Base-by-base conservation (phyloP, 2,329 filamentous ascomycete species). In the Hymenoscyphus repandus region DNA sequence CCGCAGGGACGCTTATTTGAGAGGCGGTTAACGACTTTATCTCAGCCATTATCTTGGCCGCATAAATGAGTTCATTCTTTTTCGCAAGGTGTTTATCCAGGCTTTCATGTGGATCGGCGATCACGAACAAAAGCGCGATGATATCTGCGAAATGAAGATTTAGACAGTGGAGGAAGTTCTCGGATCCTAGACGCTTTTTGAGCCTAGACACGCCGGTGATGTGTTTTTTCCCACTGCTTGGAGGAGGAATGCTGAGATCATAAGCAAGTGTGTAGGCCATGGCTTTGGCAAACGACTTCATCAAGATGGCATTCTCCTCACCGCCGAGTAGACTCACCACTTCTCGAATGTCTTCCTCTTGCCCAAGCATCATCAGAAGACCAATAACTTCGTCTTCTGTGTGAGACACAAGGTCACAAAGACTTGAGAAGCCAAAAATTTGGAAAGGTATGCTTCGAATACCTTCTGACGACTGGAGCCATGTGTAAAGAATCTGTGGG, bases 401-500 rank as follows among this genome's bases (percentile, higher is more conserved):
- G 52, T 88, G 82, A 5, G 68, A 64, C 2, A 96, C 68, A 47
- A 99, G 77, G 4, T 88, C 83, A 15, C 74, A 66, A 1, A 97
- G 75, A 13, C 70, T 80, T 1, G 69, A 52, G 63, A 95, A 99
- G 1, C 84, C 86, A 66, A 99, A 99, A 1, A 93, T 87, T n/a
- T 76, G 73, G 63, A 80, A 96, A 0, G 93, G 92, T 44, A 99
- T 87, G 3, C 81, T 75, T n/a, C 78, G 73, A 6, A 96, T 72
- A 1, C 72, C 71, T 55, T 89, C 82, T 5, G 15, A 10, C 11
- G 22, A 18, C 15, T 11, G 36, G 3, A 95, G 79, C 92, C 91
- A 99, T 0, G 90, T 96, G 64, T 89, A 96, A 2, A 97, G 73
- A 6, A 99, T 75, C 63, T 99, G 93, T 2, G 91, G 83, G 6